Base-by-base conservation (phyloP, 2,329 filamentous ascomycete genomes). In the Verticillium isaacii region DNA sequence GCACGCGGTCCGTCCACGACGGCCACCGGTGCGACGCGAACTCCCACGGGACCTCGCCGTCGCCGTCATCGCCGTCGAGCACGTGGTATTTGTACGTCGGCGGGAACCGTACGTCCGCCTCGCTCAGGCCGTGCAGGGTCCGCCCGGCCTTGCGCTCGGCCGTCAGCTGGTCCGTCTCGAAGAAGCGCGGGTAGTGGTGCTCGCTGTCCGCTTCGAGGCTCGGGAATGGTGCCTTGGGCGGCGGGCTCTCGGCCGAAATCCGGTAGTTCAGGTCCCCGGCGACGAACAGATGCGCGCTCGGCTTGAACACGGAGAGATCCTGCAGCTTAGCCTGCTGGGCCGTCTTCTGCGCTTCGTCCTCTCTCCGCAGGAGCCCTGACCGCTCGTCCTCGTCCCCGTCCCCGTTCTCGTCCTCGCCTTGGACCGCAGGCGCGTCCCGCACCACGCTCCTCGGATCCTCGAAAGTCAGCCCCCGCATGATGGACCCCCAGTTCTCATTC, bases 241-340 rank as follows among this genome's bases (percentile, higher is more conserved):
- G 77, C 0, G 93, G 93, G 0, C 83, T 78, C 0, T 81, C 82
- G 64, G 87, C 83, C 8, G 88, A 86, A 19, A 94, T 96, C 67
- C 95, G 90, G 76, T 99, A 99, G 80, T 99, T 99, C 63, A 99
- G 83, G 74, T 99, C 95, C 29, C 95, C 95, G 0, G 89, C 90
- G 56, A 98, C 81, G 73, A 98, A 96, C 1, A 97, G 80, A 72
- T 96, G 88, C 3, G 88, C 88, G 3, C 82, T 84, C 1, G 91
- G 86, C 58, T 85, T 86, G 78, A 93, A 97, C 61, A 98, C 85
- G 37, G 86, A 87, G 50, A 86, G 77, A 66, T 83, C 74, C 67
- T 85, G 82, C 3, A 87, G 75, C 36, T 74, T 73, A 60, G 75
- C 75, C 67, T 80, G 80, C n/a, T 78, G 69, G 57, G 66, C 68